Evolutionary conservation across 768 basidiomycete genomes (phyloP), one percentile per base, ranked within the genome.

Genomic region (Boletus rubropictus): DNA sequence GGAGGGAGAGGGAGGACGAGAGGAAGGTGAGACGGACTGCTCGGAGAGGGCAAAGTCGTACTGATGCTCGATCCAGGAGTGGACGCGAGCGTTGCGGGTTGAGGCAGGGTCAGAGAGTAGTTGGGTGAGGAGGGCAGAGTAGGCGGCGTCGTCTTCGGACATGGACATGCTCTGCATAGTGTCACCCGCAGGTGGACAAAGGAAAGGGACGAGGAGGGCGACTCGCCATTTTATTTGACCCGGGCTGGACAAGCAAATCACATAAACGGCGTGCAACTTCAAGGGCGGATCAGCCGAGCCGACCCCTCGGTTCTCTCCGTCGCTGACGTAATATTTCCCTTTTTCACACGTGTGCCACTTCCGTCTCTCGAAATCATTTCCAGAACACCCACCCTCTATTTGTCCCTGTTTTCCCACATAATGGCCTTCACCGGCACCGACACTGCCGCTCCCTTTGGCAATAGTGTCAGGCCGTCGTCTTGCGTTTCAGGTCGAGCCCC

Each of bases 11-110:
- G 65, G 56, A 0, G 57, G 36, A 10, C 50, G 60, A 2, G 60
- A 51, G 2, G 46, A 46, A 17, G 33, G 18, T 38, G 48, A 11
- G 25, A 11, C 46, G 2, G 36, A 1, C 2, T 56, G 58, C n/a
- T 65, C 64, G 2, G 64, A 56, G 25, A 65, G 49, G 15, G 58
- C 64, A 59, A 65, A 66, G 55, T 66, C 66, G 41, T 66, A 66
- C n/a, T 66, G 64, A 24, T 68, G 66, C 35, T 66, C 64, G 20
- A 66, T 66, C 64, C 64, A 66, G 1, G 64, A 67, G 33, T 66
- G 66, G 0, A 66, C 60, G 7, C 64, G 59, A 0, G 63, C 61
- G 5, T 66, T 55, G 53, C 64, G 65, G 0, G 58, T 32, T 0
- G 42, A 6, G 5, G 64, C 42, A 0, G 57, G 49, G 45, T 57